phyloP scores from a whole-genome alignment of 176 grass and related monocot species.

The Secale cereale region DNA sequence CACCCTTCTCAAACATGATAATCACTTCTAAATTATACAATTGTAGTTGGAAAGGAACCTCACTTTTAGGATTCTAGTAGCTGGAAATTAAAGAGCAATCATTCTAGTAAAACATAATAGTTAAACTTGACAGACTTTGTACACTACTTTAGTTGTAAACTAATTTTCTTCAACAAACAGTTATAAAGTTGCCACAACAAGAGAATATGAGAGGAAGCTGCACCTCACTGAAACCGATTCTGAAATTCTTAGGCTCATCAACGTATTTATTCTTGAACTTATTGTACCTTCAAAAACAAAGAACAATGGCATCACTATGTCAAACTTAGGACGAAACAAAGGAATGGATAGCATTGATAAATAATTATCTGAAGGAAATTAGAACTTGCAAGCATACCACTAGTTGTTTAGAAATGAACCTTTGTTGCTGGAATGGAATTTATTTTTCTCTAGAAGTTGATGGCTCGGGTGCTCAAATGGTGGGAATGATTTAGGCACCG shows the following conservation, averaged over 20 bases:
- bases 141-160: not conserved
- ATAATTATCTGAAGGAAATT: not conserved
- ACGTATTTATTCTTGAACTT: conserved; percentile 87
- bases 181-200: not conserved
- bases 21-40: not conserved
- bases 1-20: no score
- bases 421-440: conserved; percentile 95
- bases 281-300: conserved; percentile 71
- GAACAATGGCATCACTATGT: conserved; percentile 13
- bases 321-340: conserved; percentile 20
- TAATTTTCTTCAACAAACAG: not conserved
- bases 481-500: conserved; percentile 81
- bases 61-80: no score
- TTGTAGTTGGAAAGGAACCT: not conserved
- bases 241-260: conserved; percentile 74
- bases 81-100: not conserved
- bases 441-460: conserved; percentile 85
- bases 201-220: conserved; percentile 8
- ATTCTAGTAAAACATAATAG: not conserved
- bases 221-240: conserved; percentile 84
- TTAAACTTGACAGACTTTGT: not conserved
- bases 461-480: conserved; percentile 86
- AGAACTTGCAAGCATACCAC: not conserved
- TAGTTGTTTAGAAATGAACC: conserved; percentile 39
- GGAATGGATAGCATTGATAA: not conserved